Evolutionary conservation across 2,329 filamentous ascomycete species (phyloP), one percentile per base, ranked within the genome.

Genomic region (Mycosphaerella sp.): DNA sequence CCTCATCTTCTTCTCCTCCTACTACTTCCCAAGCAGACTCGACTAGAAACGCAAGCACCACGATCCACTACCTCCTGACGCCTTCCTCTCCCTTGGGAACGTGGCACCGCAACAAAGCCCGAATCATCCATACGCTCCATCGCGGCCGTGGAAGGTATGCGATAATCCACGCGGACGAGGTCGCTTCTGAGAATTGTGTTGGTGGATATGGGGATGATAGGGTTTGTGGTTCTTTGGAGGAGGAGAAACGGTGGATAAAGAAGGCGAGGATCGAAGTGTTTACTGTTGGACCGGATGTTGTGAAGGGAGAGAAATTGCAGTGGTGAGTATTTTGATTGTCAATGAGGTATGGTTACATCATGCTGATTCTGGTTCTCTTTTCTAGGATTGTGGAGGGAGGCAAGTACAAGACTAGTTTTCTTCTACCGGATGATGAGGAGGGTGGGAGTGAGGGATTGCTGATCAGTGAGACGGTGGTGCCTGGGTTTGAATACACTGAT

Each of bases 401-500:
- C 4, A 80, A 81, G 64, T 87, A 77, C 64, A 87, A 86, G 68
- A 78, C 77, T 9, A 82, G 75, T 60, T 85, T 77, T 65, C 61
- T 86, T 50, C 65, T 84, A 28, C 72, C 75, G 1, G 74, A 76
- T 45, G 65, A 63, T 8, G 67, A 67, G 39, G 66, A 62, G 2
- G 60, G 63, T 4, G 69, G 66, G 34, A 71, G 69, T 34, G 72
- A 71, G 14, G 79, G 79, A 0, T 65, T 85, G 59, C 70, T 87
- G 68, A 85, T 87, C 53, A 81, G 78, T 42, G 82, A 87, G 71
- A 84, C 80, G 0, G 82, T 85, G 1, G 74, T 85, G 6, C 82
- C 83, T 0, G 84, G 83, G 0, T 86, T 86, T 60, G 82, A 85
- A 61, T 85, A 74, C 58, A 73, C 71, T 51, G 82, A 86, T 64